phyloP scores from a whole-genome alignment of 768 basidiomycete species.

The Tricholoma sp. region DNA sequence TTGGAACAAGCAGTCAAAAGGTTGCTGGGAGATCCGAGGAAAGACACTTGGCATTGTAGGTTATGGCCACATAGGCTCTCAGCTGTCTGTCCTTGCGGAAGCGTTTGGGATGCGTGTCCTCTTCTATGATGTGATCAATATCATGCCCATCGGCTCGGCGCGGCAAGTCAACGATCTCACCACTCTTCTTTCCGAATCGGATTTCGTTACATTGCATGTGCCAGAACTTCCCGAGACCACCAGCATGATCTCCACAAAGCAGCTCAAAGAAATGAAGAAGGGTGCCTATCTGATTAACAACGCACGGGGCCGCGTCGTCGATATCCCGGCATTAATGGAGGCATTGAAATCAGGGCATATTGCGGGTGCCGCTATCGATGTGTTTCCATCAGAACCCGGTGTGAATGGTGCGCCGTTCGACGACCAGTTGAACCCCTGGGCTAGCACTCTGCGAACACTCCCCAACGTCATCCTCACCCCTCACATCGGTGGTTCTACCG shows the following conservation, averaged over 20 bases:
- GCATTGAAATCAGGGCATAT: conserved; percentile 83
- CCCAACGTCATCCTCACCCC: conserved; percentile 96
- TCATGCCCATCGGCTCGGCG: conserved; percentile 96
- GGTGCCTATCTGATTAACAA: conserved; percentile 98
- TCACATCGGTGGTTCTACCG: conserved; percentile 98
- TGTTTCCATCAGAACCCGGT: conserved; percentile 91
- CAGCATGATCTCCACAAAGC: conserved; percentile 78
- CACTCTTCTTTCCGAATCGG: conserved; percentile 69
- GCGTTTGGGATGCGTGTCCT: conserved; percentile 93
- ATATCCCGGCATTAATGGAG: conserved; percentile 84
- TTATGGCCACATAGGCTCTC: conserved; percentile 97
- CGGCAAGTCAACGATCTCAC: conserved; percentile 80
- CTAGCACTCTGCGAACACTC: conserved; percentile 63
- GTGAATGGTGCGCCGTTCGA: conserved; percentile 89
- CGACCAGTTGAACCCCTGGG: conserved; percentile 84
- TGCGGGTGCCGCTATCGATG: conserved; percentile 87
- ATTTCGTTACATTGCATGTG: conserved; percentile 95
- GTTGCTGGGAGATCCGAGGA: conserved; percentile 96
- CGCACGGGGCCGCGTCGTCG: conserved; percentile 91
- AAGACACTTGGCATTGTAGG: conserved; percentile 98
- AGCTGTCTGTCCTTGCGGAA: conserved; percentile 95
- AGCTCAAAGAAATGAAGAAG: conserved; percentile 89
- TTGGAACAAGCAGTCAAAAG: conserved; percentile 99
- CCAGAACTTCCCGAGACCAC: conserved; percentile 95
- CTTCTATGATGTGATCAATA: conserved; percentile 91